phyloP scores from a whole-genome alignment of 2,329 filamentous ascomycete species.

The Fusarium sp. region DNA sequence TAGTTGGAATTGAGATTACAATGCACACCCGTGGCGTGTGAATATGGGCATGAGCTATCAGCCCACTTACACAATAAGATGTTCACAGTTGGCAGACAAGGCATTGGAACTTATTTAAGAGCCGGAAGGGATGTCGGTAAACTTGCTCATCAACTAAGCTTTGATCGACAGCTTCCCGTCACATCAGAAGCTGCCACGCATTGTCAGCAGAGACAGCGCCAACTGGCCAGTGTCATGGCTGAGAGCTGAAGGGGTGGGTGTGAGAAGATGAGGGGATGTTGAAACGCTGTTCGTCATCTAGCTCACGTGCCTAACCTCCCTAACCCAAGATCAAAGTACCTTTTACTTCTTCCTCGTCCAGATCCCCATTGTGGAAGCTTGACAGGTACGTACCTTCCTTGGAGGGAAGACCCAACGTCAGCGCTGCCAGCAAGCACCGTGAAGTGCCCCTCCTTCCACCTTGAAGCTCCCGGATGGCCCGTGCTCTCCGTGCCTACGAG shows the following conservation, averaged over 20 bases:
- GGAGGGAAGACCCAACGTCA: constrained; percentile 37
- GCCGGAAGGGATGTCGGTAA: background rate
- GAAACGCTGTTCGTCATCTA: constrained; percentile 19
- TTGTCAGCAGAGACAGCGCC: background rate
- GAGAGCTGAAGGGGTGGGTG: constrained; percentile 14
- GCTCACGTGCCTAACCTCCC: constrained; percentile 30
- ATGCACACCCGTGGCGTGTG: constrained; percentile 32
- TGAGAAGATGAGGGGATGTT: constrained; percentile 17
- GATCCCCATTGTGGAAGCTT: constrained; percentile 19
- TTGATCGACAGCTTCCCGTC: background rate
- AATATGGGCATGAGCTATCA: constrained; percentile 16
- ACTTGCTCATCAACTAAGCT: background rate
- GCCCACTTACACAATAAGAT: constrained; percentile 16
- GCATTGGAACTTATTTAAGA: background rate
- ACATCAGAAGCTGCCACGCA: background rate
- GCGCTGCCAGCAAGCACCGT: constrained; percentile 12
- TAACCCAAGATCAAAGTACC: constrained; percentile 4
- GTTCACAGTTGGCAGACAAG: background rate
- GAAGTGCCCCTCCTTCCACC: constrained; percentile 30
- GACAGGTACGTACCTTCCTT: constrained; percentile 21
- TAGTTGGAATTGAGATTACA: constrained; percentile 9
- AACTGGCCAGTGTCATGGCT: constrained; percentile 7
- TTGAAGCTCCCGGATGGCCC: constrained; percentile 37
- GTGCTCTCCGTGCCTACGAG: constrained; percentile 33
- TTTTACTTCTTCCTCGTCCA: constrained; percentile 19